Base-by-base conservation (phyloP, 495 filamentous ascomycete species). In the Sabuloglossum arenarium region DNA sequence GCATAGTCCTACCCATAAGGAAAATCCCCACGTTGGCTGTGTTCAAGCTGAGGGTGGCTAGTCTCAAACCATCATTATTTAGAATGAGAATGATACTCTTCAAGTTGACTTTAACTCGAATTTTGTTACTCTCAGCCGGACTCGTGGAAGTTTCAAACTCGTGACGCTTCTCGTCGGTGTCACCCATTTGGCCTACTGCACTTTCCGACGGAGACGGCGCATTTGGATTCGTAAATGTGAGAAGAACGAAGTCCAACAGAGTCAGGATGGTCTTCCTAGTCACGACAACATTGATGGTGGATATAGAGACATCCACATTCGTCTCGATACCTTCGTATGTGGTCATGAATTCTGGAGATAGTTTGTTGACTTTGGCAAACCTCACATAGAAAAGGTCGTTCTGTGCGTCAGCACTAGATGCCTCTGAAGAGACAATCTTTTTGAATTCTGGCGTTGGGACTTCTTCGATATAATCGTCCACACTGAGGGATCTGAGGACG, bases 11-110 rank as follows among this genome's bases (percentile, higher is more conserved):
- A 39, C 88, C 89, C 58, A 83, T 79, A 14, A 98, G 67, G 70
- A 91, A 91, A 24, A 98, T 83, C 12, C 85, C 86, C 47, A 95
- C 82, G 68, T 95, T 82, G 10, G 86, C 91, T 53, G 88, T 87
- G 57, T 85, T 88, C 58, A 98, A 81, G 63, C 85, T 93, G 25
- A 98, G 70, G 0, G 91, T 97, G 45, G 90, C 91, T 19, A 98
- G 74, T 28, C 90, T 81, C 54, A 97, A 94, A 3, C 91, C 93
- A 63, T 98, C 91, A 62, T 98, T 96, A 65, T 98, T 98, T n/a
- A 98, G 76, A 60, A 98, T 89, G 52, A 97, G 74, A 14, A 84
- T 77, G 62, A 98, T 93, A 71, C 86, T 91, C 69, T 94, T 88
- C 46, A 98, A 70, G 57, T 94, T 81, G 25, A 93, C 80, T 70